Evolutionary conservation across 345 rosid species (phyloP), one percentile per base, ranked within the genome.

Genomic region (Salix udensis): DNA sequence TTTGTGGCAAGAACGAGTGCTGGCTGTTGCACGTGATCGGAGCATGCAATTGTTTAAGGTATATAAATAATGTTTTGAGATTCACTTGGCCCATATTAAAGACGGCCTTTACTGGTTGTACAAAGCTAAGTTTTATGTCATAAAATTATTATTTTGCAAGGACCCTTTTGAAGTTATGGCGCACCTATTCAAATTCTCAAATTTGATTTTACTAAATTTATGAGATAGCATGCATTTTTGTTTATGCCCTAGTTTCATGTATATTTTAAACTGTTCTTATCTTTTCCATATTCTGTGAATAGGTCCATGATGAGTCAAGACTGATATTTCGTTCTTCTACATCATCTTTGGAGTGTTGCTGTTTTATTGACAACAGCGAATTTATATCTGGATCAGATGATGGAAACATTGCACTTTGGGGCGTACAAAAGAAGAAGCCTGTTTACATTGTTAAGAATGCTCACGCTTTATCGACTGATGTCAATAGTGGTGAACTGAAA

Each of bases 381-480:
- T 96, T 90, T 83, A 81, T 96, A 74, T 87, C 97, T 80, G 98
- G 99, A 80, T 94, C 97, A 2, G 99, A 96, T 87, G 90, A 94
- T 81, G 98, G 99, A 83, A 89, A 89, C 80, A 68, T 94, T 83
- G 91, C 88, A 74, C 92, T 94, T 19, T 94, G 99, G 98, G 82
- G 77, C 31, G 19, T 76, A 31, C 72, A 84, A 72, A 90, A 86
- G 69, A 96, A 94, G 91, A 96, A 92, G 83, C 97, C 99, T 2
- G 80, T 87, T 28, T 83, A 72, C 86, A 84, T 89, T 61, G 86
- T 87, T 77, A 94, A 89, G 88, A 88, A 89, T 86, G 98, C 94
- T 37, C 99, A 94, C 87, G 74, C 87, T 16, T 81, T 74, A 66
- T 50, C 36, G 71, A 70, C 83, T 50, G 80, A 77, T 39, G 14